Evolutionary conservation across 345 rosid genomes (phyloP), one percentile per base, ranked within the genome.

Genomic region (Gossypium stocksii): DNA sequence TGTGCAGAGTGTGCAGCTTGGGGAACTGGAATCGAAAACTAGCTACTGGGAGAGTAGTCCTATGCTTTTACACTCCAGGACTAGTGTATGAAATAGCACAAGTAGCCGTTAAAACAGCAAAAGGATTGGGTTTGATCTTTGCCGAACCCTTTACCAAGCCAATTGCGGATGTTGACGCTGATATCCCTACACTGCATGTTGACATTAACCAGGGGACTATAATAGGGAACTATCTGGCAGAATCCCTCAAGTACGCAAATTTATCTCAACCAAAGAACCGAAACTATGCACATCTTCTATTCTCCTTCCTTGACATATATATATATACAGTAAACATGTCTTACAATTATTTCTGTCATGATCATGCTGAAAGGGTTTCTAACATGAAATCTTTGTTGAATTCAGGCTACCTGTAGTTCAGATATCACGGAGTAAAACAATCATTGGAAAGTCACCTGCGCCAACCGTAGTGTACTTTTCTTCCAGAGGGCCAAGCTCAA

Each of bases 401-500:
- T 61, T 78, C 77, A 90, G 91, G 64, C 81, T 75, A 7, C 87
- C 92, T 9, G 14, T 66, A 8, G 84, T 83, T 71, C 76, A 61
- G 58, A 79, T 88, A 77, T 73, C 58, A 71, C 87, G 86, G 2
- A 83, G 85, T 80, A 80, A 77, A 81, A 89, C 83, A n/a, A 76
- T 73, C 7, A 74, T 90, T 4, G 87, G 93, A 51, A 80, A 82
- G 77, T 74, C 74, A 45, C 84, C 87, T 49, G 88, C 95, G 22
- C 93, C 97, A 13, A 66, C 87, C 15, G 85, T 90, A 66, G 92
- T 93, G 3, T 17, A 12, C 41, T 92, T 87, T 79, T 90, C 95
- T 16, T 90, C 93, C 11, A 82, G 90, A 78, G 95, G 95, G 22
- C 95, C 96, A 41, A 92, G 87, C 74, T 82, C 91, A 9, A 75